A percentile compares a stretch with the other conserved stretches of the same genome.
Evolutionary conservation across 192 early-diverging fungal genomes (phyloP).

Genomic region (Gryganskiella cystojenkinii): DNA sequence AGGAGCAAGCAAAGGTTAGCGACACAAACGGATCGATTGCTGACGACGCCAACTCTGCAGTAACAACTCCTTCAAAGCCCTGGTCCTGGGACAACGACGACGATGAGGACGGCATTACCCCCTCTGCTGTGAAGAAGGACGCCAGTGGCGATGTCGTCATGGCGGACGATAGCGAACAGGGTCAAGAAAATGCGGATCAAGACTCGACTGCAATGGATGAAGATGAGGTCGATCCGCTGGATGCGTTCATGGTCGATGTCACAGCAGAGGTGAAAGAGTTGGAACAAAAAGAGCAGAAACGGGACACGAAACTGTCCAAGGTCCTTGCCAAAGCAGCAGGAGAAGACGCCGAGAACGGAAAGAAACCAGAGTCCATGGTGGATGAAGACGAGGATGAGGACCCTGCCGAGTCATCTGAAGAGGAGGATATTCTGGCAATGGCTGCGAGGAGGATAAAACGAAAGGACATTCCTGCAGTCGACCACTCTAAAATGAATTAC

Average conservation of each 20-base stretch:
- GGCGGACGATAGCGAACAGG: constrained; percentile 13
- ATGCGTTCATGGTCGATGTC: constrained; percentile 92
- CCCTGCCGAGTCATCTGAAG: constrained; percentile 64
- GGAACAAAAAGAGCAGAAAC: constrained; percentile 67
- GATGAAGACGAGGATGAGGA: constrained; percentile 59
- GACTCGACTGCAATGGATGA: constrained; percentile 53
- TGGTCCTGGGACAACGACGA: constrained; percentile 76
- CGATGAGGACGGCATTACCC: constrained; percentile 61
- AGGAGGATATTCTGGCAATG: constrained; percentile 79
- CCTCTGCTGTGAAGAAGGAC: constrained; percentile 4
- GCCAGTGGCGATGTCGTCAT: constrained; percentile 34
- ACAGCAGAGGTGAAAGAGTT: constrained; percentile 75
- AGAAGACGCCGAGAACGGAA: constrained; percentile 1
- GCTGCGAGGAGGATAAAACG: constrained; percentile 90
- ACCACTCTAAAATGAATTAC: constrained; percentile 88
- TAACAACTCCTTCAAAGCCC: constrained; percentile 53
- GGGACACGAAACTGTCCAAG: constrained; percentile 42
- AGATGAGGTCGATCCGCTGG: constrained; percentile 75
- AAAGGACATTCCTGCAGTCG: constrained; percentile 89
- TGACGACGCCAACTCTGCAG: constrained; percentile 16
- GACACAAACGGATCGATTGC: neutral
- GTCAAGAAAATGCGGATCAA: neutral
- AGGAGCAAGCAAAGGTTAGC: constrained; percentile 54
- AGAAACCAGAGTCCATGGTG: neutral
- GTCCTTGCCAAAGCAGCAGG: constrained; percentile 11